Evolutionary conservation across 257 asterid species (phyloP).

Genomic region (Gynochthodes officinalis): DNA sequence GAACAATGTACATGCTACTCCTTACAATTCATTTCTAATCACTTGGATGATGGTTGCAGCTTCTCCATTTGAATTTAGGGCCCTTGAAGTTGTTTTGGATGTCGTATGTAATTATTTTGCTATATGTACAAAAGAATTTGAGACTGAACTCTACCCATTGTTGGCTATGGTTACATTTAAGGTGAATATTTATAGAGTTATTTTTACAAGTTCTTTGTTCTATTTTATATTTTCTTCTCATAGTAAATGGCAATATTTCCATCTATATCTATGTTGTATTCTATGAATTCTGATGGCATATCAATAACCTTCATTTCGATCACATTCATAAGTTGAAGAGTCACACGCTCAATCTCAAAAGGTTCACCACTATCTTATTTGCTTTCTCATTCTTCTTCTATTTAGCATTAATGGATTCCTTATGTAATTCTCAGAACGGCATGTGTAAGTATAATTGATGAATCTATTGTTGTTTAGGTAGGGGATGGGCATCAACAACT

Average conservation of each 20-base stretch:
- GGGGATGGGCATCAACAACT: conserved; percentile 93
- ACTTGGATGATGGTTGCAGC: conserved; percentile 38
- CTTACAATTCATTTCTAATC: background rate
- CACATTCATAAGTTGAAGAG: conserved; percentile 76
- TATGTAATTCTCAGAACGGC: too few species aligned
- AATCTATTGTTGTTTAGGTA: conserved; percentile 38
- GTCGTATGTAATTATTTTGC: conserved; percentile 81
- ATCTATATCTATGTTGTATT: background rate
- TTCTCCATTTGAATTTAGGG: conserved; percentile 80
- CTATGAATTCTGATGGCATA: conserved; percentile 40
- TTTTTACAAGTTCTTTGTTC: too few species aligned
- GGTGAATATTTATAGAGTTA: too few species aligned
- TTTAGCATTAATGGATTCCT: too few species aligned
- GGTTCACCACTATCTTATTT: too few species aligned
- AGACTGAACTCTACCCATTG: conserved; percentile 86
- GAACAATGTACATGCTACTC: too few species aligned
- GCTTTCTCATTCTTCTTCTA: too few species aligned
- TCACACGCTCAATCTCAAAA: conserved; percentile 89
- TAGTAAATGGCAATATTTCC: background rate
- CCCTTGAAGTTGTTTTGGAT: conserved; percentile 82
- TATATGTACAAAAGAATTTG: conserved; percentile 77
- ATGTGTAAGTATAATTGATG: too few species aligned
- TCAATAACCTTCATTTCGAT: conserved; percentile 84
- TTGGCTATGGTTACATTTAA: conserved; percentile 83
- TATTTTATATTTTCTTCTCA: background rate